These are phyloP conservation scores for Eustoma russellianum DNA, from an alignment of 257 asterid species.

Conservation along the genomic window DNA sequence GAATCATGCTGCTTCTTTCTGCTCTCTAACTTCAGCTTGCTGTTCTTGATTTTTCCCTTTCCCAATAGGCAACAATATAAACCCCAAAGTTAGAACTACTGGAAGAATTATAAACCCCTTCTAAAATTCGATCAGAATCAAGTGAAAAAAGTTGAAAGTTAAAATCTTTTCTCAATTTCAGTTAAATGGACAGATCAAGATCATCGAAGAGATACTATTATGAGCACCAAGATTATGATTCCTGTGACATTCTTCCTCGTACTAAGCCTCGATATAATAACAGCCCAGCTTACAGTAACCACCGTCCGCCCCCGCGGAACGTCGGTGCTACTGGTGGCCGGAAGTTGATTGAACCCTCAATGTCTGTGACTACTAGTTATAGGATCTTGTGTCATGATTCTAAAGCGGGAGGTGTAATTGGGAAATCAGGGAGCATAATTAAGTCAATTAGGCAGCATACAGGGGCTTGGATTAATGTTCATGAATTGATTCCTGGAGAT, in stretches of 20 bases:
- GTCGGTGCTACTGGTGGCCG: conserved; percentile 24
- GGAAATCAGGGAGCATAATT: conserved; percentile 82
- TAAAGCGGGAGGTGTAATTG: conserved; percentile 93
- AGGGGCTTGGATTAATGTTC: conserved; percentile 94
- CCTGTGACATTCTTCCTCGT: conserved; percentile 13
- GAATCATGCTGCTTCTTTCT: too few species aligned
- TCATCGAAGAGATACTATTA: conserved; percentile 14
- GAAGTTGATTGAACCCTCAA: conserved; percentile 33
- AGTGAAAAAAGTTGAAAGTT: neutral
- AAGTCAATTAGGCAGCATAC: conserved; percentile 87
- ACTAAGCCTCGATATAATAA: conserved; percentile 13
- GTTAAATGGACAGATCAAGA: conserved; percentile 18
- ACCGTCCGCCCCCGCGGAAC: conserved; percentile 22
- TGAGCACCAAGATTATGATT: conserved; percentile 19
- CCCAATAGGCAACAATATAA: too few species aligned
- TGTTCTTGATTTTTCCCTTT: too few species aligned
- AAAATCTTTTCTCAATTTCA: neutral
- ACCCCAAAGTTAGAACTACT: too few species aligned
- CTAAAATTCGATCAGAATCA: too few species aligned
- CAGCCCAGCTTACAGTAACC: conserved; percentile 23
- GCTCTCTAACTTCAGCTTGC: too few species aligned
- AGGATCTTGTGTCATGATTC: conserved; percentile 75
- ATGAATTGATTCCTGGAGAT: conserved; percentile 71
- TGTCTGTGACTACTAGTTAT: conserved; percentile 77
- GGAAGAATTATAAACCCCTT: too few species aligned